Base-by-base conservation (phyloP, 345 rosid species). In the Eucalyptus curtisii region DNA sequence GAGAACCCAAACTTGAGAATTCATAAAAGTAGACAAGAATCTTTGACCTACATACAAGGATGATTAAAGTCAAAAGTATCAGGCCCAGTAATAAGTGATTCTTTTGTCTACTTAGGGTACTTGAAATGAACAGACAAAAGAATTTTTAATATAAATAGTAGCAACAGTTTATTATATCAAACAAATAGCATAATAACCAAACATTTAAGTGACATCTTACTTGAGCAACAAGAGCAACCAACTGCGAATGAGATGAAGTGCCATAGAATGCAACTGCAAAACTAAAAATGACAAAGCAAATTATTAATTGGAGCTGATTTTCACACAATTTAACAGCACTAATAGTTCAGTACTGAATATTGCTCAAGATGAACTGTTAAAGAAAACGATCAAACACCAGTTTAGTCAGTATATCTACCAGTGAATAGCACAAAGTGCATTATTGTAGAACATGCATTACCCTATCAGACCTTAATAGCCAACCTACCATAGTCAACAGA, bases 181-280 rank as follows among this genome's bases (percentile, higher is more conserved):
- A 76, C 47, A 13, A 40, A 37, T 20, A 19, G 42, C 82, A 76
- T 76, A 37, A 37, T 19, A 76, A 37, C 3, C 0, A 37, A 30
- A 76, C 27, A 76, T 76, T 3, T 76, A 42, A 76, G 47, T 2
- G 8, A 37, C 47, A 11, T 20, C 82, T 76, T 76, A 76, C 82
- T 37, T 76, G 47, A 76, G 82, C 82, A 40, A 76, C 47, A 0
- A 76, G 82, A 15, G 82, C 82, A 76, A 76, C 82, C 82, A 76
- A 76, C 82, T 76, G 82, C 1, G 99, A 95, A 93, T 92, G 93
- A 88, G 95, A 92, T 53, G 96, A 89, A 89, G 92, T 86, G 25
- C 99, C 98, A 89, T 92, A 93, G 89, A 93, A 97, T 85, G 98
- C 99, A 92, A 96, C 95, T 61, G 98, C 98, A 92, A 92, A 96